A percentile compares a stretch with the other conserved stretches of the same genome.
These are phyloP conservation scores for Arthrobotrys conoides DNA, from an alignment of 2,329 filamentous ascomycete species.

Conservation along the genomic window DNA sequence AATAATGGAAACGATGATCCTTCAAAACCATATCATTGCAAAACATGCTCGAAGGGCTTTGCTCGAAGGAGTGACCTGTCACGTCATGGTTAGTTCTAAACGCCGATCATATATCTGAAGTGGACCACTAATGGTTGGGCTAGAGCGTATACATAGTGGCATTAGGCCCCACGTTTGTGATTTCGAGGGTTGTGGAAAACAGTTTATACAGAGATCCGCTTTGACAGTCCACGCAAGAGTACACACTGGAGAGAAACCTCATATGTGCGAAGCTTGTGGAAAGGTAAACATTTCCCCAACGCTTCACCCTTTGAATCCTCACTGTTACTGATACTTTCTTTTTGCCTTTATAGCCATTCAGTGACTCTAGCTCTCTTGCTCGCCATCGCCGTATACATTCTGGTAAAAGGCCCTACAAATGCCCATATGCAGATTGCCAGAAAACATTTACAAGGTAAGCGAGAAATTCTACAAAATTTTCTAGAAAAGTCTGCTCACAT, in stretches of 20 bases:
- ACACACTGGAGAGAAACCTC: conserved; percentile 97
- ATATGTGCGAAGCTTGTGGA: conserved; percentile 95
- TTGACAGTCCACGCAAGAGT: conserved; percentile 95
- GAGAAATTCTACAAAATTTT: neutral
- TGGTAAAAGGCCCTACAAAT: conserved; percentile 96
- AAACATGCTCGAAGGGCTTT: conserved; percentile 90
- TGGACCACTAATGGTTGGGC: conserved; percentile 36
- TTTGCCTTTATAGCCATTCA: conserved; percentile 80
- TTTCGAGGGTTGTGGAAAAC: conserved; percentile 88
- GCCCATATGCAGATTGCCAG: conserved; percentile 95
- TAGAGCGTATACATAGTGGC: conserved; percentile 95
- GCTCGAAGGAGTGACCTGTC: conserved; percentile 93
- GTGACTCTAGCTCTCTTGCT: conserved; percentile 93
- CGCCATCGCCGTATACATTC: conserved; percentile 95
- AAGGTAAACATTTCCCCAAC: conserved; percentile 75
- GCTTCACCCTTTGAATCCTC: neutral
- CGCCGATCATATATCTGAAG: neutral
- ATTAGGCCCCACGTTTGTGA: conserved; percentile 93
- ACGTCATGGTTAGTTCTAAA: conserved; percentile 82
- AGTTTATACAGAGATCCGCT: conserved; percentile 96
- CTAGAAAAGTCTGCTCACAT: neutral
- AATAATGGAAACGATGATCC: conserved; percentile 68
- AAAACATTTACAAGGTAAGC: conserved; percentile 86
- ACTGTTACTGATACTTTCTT: neutral
- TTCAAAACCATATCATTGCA: conserved; percentile 86